phyloP scores from a whole-genome alignment of 2,329 filamentous ascomycete species.

The Magnaporthiopsis rhizophila region DNA sequence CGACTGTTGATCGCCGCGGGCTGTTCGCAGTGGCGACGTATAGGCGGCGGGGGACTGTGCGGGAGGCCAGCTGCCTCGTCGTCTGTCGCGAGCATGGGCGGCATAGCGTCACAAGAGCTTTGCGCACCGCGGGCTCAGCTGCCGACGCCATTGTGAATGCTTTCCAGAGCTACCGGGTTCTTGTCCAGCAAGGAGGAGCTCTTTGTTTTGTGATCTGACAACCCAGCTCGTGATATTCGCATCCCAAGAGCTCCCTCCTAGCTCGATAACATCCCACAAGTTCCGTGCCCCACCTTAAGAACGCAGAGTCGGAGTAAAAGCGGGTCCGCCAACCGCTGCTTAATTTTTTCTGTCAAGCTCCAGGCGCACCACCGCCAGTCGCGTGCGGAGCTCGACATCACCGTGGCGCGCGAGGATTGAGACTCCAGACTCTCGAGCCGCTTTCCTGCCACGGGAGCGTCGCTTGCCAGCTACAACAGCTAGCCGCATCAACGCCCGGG shows the following conservation, averaged over 20 bases:
- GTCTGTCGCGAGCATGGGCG: slow-evolving; percentile 30
- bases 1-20: background rate
- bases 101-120: slow-evolving; percentile 30
- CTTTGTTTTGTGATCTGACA: background rate
- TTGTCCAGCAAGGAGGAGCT: background rate
- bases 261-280: background rate
- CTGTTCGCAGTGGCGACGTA: slow-evolving; percentile 16
- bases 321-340: slow-evolving; percentile 1
- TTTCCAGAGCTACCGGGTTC: background rate
- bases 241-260: background rate
- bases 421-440: slow-evolving; percentile 9
- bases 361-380: background rate
- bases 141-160: slow-evolving; percentile 16
- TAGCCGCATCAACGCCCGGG: slow-evolving; percentile 8
- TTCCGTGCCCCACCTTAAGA: background rate
- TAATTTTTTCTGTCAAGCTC: slow-evolving; percentile 5
- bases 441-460: background rate
- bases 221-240: background rate
- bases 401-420: slow-evolving; percentile 6
- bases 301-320: background rate
- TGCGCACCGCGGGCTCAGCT: slow-evolving; percentile 30
- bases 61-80: slow-evolving; percentile 8
- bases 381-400: background rate
- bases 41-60: slow-evolving; percentile 1
- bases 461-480: slow-evolving; percentile 8